phyloP scores from a whole-genome alignment of 2,329 filamentous ascomycete genomes.

The Monosporascus sp. region DNA sequence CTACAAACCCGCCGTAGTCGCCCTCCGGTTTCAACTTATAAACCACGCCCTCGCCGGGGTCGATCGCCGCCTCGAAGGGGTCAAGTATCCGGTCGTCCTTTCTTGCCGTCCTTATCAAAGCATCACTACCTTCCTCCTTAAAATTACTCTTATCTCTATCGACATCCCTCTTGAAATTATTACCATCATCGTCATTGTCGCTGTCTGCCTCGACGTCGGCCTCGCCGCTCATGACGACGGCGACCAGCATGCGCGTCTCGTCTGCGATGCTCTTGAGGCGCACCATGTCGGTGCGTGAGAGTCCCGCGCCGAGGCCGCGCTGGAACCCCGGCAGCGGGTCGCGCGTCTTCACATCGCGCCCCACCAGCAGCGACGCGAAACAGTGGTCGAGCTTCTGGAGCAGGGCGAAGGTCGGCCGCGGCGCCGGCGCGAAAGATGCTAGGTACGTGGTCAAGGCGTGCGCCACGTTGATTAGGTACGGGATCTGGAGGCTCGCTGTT shows the following conservation, averaged over 20 bases:
- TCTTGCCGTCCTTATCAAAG: too few species aligned
- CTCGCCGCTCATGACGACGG: slow-evolving; percentile 59
- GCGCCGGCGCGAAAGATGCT: slow-evolving; percentile 62
- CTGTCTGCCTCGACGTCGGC: slow-evolving; percentile 39
- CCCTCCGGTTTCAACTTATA: background rate
- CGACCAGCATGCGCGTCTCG: slow-evolving; percentile 63
- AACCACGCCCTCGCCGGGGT: background rate
- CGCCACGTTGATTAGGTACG: slow-evolving; percentile 75
- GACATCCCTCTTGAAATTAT: slow-evolving; percentile 3
- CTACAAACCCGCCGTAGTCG: background rate
- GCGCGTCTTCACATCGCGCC: slow-evolving; percentile 59
- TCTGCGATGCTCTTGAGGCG: slow-evolving; percentile 78
- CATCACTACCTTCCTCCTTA: too few species aligned
- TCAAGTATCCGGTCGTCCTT: background rate
- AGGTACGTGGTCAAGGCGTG: slow-evolving; percentile 68
- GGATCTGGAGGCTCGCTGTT: slow-evolving; percentile 71
- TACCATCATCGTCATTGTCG: slow-evolving; percentile 34
- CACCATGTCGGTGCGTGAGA: slow-evolving; percentile 80
- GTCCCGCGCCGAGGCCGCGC: slow-evolving; percentile 54
- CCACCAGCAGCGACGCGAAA: slow-evolving; percentile 69
- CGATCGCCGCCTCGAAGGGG: background rate
- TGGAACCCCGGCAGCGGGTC: slow-evolving; percentile 67
- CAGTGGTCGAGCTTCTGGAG: slow-evolving; percentile 77
- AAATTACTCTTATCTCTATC: too few species aligned
- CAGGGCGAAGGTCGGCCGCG: slow-evolving; percentile 62